Conservation (phyloP, 2,329 filamentous ascomycete genomes). For the Aspergillus thermomutatus region DNA sequence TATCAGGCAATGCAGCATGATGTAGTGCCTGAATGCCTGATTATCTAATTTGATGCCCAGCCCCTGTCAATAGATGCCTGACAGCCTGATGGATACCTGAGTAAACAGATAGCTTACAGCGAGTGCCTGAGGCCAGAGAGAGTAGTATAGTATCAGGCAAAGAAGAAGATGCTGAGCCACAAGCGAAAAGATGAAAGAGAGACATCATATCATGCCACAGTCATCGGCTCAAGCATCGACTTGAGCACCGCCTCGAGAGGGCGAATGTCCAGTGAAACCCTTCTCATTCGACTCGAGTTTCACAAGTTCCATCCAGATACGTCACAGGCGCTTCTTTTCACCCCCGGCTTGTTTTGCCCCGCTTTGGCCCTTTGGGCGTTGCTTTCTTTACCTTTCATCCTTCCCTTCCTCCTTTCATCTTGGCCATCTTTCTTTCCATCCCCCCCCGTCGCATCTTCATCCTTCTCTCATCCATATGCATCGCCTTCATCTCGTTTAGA, state of each 20-base stretch:
- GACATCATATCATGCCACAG: background rate
- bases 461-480: conserved; percentile 1
- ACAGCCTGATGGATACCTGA: background rate
- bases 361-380: background rate
- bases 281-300: background rate
- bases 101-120: background rate
- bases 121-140: background rate
- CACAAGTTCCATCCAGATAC: background rate
- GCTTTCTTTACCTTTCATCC: background rate
- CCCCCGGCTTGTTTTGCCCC: background rate
- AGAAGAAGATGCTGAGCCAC: background rate
- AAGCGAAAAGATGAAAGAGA: too few relatives aligned
- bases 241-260: background rate
- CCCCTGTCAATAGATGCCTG: background rate
- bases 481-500: background rate
- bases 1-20: too few relatives aligned
- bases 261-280: background rate
- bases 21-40: background rate
- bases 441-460: background rate
- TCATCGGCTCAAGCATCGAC: too few relatives aligned
- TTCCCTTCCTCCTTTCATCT: conserved; percentile 7
- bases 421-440: conserved; percentile 7
- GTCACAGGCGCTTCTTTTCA: background rate
- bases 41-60: background rate
- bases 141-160: too few relatives aligned